Evolutionary conservation across 441 rosid species (phyloP), one percentile per base, ranked within the genome.

Genomic region (Arabidopsis hybrid): DNA sequence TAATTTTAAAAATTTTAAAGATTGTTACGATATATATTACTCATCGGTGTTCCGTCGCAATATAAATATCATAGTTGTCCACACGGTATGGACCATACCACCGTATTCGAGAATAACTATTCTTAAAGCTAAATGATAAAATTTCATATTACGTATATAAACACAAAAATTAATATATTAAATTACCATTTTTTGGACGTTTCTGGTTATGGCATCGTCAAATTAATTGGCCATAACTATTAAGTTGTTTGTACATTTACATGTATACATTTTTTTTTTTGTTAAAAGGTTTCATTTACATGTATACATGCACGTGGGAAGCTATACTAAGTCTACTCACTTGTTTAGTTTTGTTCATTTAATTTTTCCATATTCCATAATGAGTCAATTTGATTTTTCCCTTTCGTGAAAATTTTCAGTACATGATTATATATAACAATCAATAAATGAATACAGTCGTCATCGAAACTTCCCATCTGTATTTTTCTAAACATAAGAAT

Each of bases 161-260:
- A 43, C 13, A 52, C 7, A 16, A 43, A 34, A 72, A 12, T 26
- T 63, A 40, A 34, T 63, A 42, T 31, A 36, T 18, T 45, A 39
- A 53, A 50, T 40, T 64, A 2, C 17, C 1, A 14, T 21, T 21
- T 31, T 13, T 64, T 56, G 36, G 67, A 4, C 40, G 56, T 67
- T 60, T 67, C 49, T 74, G 68, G 73, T 74, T 67, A 68, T 67
- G 79, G 43, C 57, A 14, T 45, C 51, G 14, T 45, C 26, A 16
- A 29, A 32, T 69, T 62, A 29, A 57, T 21, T 43, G 39, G 65
- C 5, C 13, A 56, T 43, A 64, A 34, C 8, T 61, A 53, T 6
- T 35, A 32, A 68, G 8, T 47, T 69, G 65, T 75, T 69, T 69
- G 74, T 61, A 60, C 73, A 74, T 51, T 60, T 74, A 50, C 49